Conservation (phyloP, 768 basidiomycete genomes). For the Panaeolus cyanescens region DNA sequence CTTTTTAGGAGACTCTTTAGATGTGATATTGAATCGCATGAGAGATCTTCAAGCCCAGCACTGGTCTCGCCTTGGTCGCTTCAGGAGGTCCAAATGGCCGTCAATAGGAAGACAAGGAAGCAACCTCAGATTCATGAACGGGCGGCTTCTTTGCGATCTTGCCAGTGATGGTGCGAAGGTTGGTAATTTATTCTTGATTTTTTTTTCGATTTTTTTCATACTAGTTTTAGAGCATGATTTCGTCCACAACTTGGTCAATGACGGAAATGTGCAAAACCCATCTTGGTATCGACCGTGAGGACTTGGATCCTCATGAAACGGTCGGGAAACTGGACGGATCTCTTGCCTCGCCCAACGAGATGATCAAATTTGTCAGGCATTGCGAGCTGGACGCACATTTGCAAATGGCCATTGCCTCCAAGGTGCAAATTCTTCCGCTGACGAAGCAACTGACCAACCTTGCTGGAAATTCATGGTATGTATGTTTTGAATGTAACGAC, state of each 20-base stretch:
- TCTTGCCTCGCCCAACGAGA: conserved; percentile 69
- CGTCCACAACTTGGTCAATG: conserved; percentile 97
- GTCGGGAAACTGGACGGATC: conserved; percentile 87
- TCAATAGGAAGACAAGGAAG: conserved; percentile 78
- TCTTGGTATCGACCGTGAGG: conserved; percentile 83
- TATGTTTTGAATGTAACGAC: background rate
- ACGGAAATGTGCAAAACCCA: conserved; percentile 96
- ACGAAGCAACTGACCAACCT: conserved; percentile 94
- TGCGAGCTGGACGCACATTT: conserved; percentile 96
- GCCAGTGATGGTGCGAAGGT: conserved; percentile 95
- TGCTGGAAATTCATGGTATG: conserved; percentile 95
- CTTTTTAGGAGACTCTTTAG: conserved; percentile 86
- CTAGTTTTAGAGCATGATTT: conserved; percentile 80
- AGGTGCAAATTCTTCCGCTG: conserved; percentile 91
- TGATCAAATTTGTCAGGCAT: conserved; percentile 88
- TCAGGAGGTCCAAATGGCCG: conserved; percentile 84
- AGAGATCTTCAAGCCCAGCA: conserved; percentile 88
- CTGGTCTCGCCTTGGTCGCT: conserved; percentile 92
- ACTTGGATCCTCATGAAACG: conserved; percentile 96
- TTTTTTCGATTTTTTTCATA: background rate
- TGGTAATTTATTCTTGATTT: conserved; percentile 13
- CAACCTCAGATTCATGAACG: conserved; percentile 81
- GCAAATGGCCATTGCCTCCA: conserved; percentile 94
- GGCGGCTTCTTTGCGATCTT: conserved; percentile 88
- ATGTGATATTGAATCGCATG: conserved; percentile 90